Base-by-base conservation (phyloP, 75 land plant species). In the Selaginella tamariscina region DNA sequence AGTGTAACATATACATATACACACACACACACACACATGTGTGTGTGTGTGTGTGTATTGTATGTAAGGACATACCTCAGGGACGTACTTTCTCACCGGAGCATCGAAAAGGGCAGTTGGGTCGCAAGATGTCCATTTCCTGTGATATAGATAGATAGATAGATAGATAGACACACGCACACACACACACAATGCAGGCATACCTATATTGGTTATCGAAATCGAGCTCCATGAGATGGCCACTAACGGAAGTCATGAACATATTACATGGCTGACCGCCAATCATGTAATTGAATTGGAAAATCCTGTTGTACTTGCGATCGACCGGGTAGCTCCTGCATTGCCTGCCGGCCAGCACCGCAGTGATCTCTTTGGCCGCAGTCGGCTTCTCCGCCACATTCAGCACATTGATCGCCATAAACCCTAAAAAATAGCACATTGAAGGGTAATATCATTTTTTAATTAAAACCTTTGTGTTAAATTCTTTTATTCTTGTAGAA, bases 311-410 rank as follows among this genome's bases (percentile, higher is more conserved):
- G 81, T 91, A 91, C 24, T 78, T 70, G 1, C 94, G 88, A 62
- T 88, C 68, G 0, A 93, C 97, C 0, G 81, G 76, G 13, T 89
- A 74, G 30, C 69, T 66, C 1, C 81, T 67, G 20, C 82, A 67
- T 27, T 74, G 59, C 67, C 75, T 78, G 32, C 75, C 56, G 5
- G 97, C 88, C 56, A 91, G 80, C 29, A 91, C 84, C 44, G 73
- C 73, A 1, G 97, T 76, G 68, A 91, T 92, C 30, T 93, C 64
- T 65, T 86, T 91, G 54, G 97, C 97, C 70, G 88, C 97, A 31
- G 94, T 88, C 22, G 97, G 97, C 85, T 91, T 91, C 84, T 91
- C 97, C 73, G 97, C 97, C 75, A 91, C 97, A 73, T 88, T 91
- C 72, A 91, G 79, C 9, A 82, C 97, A 21, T 78, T 68, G 0